Conservation (phyloP, 345 rosid species). For the Camelina hispida region DNA sequence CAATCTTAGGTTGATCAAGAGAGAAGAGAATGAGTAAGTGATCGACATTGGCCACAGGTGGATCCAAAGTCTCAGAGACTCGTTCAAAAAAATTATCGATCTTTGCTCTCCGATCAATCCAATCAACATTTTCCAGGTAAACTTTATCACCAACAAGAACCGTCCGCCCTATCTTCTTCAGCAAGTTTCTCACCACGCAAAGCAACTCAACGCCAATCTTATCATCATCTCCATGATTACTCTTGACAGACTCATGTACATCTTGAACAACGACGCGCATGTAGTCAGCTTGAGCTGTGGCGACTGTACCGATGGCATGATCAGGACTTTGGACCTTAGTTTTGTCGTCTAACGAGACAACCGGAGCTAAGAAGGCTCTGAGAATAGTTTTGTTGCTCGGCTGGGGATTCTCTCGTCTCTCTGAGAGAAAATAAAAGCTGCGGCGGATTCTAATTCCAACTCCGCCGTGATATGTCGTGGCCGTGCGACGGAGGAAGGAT, state of each 20-base stretch:
- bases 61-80: slow-evolving; percentile 63
- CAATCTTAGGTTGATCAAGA: slow-evolving; percentile 71
- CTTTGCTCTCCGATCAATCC: slow-evolving; percentile 81
- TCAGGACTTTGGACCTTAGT: slow-evolving; percentile 61
- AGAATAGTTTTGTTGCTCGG: slow-evolving; percentile 61
- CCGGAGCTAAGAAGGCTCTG: slow-evolving; percentile 61
- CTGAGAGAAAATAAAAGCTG: slow-evolving; percentile 46
- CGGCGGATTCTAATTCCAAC: background rate
- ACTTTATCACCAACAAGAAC: slow-evolving; percentile 90
- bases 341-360: slow-evolving; percentile 54
- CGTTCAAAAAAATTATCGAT: slow-evolving; percentile 74
- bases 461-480: slow-evolving; percentile 17
- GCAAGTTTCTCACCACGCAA: slow-evolving; percentile 77
- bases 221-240: background rate
- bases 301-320: slow-evolving; percentile 68
- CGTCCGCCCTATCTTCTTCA: slow-evolving; percentile 86
- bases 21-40: slow-evolving; percentile 79
- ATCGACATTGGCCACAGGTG: slow-evolving; percentile 88
- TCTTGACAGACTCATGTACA: slow-evolving; percentile 14
- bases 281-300: slow-evolving; percentile 90
- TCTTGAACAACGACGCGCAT: slow-evolving; percentile 79
- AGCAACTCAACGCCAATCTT: slow-evolving; percentile 67
- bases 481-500: slow-evolving; percentile 49
- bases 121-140: slow-evolving; percentile 73
- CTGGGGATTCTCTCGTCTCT: slow-evolving; percentile 55